Evolutionary conservation across 1,284 basidiomycete genomes (phyloP).

Genomic region (Apiotrichum brassicae): DNA sequence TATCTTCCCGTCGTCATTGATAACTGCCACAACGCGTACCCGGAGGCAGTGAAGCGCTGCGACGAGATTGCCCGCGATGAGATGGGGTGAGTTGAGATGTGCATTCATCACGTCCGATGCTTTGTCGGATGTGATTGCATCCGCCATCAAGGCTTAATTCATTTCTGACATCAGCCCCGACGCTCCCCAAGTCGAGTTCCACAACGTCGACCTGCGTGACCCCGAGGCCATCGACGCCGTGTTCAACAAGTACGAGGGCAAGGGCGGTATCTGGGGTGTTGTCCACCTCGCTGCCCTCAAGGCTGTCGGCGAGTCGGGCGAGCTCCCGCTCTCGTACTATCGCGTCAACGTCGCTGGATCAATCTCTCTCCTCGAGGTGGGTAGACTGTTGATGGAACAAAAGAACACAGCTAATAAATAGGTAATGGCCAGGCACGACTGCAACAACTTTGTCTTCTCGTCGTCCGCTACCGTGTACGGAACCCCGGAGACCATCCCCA

Average conservation of each 20-base stretch:
- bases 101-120: too few species aligned
- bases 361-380: slow-evolving; percentile 60
- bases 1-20: slow-evolving; percentile 91
- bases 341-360: slow-evolving; percentile 84
- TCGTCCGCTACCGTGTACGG: slow-evolving; percentile 99
- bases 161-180: slow-evolving; percentile 7
- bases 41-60: slow-evolving; percentile 61
- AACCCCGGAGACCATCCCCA: slow-evolving; percentile 83
- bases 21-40: slow-evolving; percentile 86
- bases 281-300: slow-evolving; percentile 96
- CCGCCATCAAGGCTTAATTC: too few species aligned
- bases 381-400: slow-evolving; percentile 11
- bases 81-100: slow-evolving; percentile 37
- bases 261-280: slow-evolving; percentile 94
- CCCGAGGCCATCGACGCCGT: slow-evolving; percentile 62
- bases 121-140: too few species aligned
- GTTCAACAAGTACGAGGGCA: slow-evolving; percentile 70
- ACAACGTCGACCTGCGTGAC: slow-evolving; percentile 67
- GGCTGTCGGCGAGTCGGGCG: slow-evolving; percentile 95
- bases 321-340: slow-evolving; percentile 90
- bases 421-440: slow-evolving; percentile 61
- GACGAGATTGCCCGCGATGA: slow-evolving; percentile 67
- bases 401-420: slow-evolving; percentile 43
- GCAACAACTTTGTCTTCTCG: slow-evolving; percentile 72
- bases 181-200: slow-evolving; percentile 35